Conservation (phyloP, 495 filamentous ascomycete species). For the Bacidia gigantensis region DNA sequence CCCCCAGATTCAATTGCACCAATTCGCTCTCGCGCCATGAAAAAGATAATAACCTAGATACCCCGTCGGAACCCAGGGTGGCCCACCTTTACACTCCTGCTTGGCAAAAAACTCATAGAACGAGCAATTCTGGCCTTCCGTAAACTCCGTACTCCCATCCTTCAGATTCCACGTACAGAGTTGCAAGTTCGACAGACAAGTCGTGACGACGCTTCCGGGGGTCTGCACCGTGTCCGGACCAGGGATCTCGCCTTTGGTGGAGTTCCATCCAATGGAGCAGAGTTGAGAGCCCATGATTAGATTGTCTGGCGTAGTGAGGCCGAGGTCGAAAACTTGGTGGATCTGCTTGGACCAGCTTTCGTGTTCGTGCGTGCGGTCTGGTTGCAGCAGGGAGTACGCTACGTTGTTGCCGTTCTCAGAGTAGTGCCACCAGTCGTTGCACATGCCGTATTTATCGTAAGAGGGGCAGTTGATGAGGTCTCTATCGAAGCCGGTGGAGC, state of each 20-base stretch:
- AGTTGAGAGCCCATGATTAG: slow-evolving; percentile 1
- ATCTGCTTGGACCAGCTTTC: not conserved
- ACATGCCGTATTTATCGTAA: not conserved
- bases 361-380: too few species aligned
- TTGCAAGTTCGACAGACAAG: not conserved
- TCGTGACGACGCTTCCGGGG: not conserved
- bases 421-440: not conserved
- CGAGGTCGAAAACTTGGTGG: not conserved
- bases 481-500: not conserved
- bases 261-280: not conserved
- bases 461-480: not conserved
- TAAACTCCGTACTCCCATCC: not conserved
- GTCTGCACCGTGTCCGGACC: not conserved
- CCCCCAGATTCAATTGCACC: too few species aligned
- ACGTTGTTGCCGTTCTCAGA: not conserved
- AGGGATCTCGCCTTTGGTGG: not conserved
- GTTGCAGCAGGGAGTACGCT: not conserved
- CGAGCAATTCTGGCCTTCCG: too few species aligned
- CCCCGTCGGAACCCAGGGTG: too few species aligned
- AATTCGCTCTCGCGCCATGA: too few species aligned
- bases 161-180: slow-evolving; percentile 6
- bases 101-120: too few species aligned
- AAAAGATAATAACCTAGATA: too few species aligned
- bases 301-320: not conserved
- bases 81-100: too few species aligned